phyloP scores from a whole-genome alignment of 2,329 filamentous ascomycete genomes.

The Aspergillus sojae region DNA sequence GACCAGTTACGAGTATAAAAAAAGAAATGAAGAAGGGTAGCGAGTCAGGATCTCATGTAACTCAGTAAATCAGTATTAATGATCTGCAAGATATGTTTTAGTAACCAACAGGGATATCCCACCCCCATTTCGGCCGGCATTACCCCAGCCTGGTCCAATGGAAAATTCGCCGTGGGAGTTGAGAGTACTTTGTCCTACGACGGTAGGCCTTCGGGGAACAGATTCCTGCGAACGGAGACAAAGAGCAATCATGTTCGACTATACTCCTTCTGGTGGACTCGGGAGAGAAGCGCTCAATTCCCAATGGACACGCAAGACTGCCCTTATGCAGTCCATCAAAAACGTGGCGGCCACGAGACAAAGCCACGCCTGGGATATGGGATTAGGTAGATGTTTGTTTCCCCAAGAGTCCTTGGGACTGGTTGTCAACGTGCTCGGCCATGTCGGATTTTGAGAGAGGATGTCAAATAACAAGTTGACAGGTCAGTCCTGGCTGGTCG shows the following conservation, averaged over 20 bases:
- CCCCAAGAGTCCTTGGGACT: neutral
- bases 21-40: neutral
- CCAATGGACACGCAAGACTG: neutral
- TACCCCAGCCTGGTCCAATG: neutral
- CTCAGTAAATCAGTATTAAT: neutral
- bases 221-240: neutral
- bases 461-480: neutral
- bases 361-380: constrained; percentile 12
- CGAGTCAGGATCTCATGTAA: neutral
- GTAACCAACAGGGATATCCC: neutral
- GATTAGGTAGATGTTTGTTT: neutral
- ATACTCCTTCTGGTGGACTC: neutral
- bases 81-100: constrained; percentile 2
- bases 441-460: neutral
- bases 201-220: neutral
- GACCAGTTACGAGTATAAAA: neutral
- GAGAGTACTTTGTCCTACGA: neutral
- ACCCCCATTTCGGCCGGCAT: neutral
- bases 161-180: neutral
- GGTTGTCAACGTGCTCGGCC: constrained; percentile 1
- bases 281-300: neutral
- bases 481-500: neutral
- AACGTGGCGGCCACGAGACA: constrained; percentile 40
- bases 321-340: constrained; percentile 19
- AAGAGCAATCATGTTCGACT: neutral